Evolutionary conservation across 169 alveolate species (phyloP), one percentile per base, ranked within the genome.

Genomic region (Plasmodium sp.): DNA sequence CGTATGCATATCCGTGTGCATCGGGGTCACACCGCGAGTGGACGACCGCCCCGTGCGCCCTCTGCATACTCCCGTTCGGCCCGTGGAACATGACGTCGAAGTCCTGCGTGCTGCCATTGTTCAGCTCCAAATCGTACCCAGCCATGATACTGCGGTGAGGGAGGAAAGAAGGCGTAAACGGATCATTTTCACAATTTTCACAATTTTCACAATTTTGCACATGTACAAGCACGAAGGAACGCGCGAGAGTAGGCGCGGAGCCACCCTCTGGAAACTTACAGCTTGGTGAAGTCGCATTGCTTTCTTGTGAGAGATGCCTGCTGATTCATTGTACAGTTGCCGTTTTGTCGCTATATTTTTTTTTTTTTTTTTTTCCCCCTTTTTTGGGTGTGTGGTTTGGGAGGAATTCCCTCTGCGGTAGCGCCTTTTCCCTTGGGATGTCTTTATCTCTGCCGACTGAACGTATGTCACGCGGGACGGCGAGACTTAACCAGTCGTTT

Each of bases 51-150:
- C 22, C 48, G 58, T 72, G 36, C 27, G 12, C 39, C 18, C 71
- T 2, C 16, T 51, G 83, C 96, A 27, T 92, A 96, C 98, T 96
- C 54, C 98, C 98, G 48, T 88, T 92, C 0, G 98, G 98, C 72
- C 98, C 98, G 74, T 96, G 98, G 81, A 96, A 96, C 74, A 97
- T 96, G 16, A 96, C 98, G 82, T 96, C 96, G 81, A 96, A 96
- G 45, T 96, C 98, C 79, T 95, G 97, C 56, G 96, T 96, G 83
- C 96, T 96, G 18, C 98, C 98, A 86, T 96, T 96, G 85, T 94
- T 95, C 82, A 96, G 75, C 84, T 96, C 97, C 77, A 96, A 94
- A 84, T 96, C 98, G 51, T 96, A 96, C 48, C 98, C 98, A 48
- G 98, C 98, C 98, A 96, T 94, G 36, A 96, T 75, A 73, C 98